Conservation (phyloP, 2,329 filamentous ascomycete species). For the Neofusicoccum laricinum region DNA sequence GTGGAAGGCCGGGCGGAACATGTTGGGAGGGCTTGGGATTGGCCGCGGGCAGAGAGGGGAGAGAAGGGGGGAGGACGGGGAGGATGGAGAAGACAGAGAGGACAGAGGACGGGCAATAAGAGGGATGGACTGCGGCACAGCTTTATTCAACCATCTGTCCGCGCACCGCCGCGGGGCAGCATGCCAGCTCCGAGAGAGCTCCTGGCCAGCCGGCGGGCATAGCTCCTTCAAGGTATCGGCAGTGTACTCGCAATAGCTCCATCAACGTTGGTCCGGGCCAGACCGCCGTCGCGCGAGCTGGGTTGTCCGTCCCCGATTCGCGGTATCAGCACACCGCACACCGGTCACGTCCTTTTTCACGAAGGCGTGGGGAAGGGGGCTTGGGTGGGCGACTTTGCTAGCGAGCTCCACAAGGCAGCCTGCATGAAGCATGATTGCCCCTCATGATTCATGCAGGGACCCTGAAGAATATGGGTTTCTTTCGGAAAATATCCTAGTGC, state of each 20-base stretch:
- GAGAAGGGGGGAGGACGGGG: neutral
- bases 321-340: slow-evolving; percentile 5
- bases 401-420: neutral
- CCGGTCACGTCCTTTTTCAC: neutral
- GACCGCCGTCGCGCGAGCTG: too few species aligned
- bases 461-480: neutral
- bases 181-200: neutral
- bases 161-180: neutral
- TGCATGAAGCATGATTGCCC: neutral
- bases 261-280: neutral
- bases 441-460: neutral
- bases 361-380: neutral
- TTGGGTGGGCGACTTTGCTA: neutral
- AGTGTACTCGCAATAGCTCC: neutral
- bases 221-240: neutral
- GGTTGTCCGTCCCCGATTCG: neutral
- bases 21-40: neutral
- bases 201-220: neutral
- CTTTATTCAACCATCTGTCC: neutral
- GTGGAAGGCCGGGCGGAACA: slow-evolving; percentile 1
- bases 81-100: neutral
- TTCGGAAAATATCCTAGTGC: neutral
- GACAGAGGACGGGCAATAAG: neutral
- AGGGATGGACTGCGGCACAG: neutral
- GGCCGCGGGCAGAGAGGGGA: neutral